Evolutionary conservation across 179 eudicot genomes (phyloP).

Genomic region (Spergularia azorica): DNA sequence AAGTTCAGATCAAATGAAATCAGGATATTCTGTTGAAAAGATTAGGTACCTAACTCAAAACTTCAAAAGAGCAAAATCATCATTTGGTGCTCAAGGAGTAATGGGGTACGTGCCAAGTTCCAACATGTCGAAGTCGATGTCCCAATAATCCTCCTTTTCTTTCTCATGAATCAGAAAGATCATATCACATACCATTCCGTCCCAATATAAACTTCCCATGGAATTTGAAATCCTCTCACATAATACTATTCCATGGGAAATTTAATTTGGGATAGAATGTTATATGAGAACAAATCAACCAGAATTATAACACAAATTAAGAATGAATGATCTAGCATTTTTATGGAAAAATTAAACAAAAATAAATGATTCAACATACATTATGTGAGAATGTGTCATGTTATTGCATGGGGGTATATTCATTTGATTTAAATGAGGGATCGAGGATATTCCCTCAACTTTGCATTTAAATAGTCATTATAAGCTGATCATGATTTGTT

Average conservation of each 20-base stretch:
- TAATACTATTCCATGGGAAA: too few species aligned
- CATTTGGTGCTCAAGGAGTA: too few species aligned
- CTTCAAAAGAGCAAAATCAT: too few species aligned
- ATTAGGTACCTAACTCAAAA: too few species aligned
- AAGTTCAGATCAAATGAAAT: too few species aligned
- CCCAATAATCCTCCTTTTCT: neutral
- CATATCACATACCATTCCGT: neutral
- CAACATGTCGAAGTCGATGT: neutral
- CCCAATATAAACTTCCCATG: too few species aligned
- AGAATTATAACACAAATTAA: slow-evolving; percentile 7
- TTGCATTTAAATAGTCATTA: neutral
- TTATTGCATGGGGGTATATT: slow-evolving; percentile 18
- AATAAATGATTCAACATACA: too few species aligned
- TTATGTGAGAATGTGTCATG: neutral
- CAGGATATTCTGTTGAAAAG: too few species aligned
- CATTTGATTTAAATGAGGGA: slow-evolving; percentile 1
- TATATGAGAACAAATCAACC: neutral
- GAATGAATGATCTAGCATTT: too few species aligned
- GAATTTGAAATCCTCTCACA: too few species aligned
- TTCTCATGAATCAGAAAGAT: slow-evolving; percentile 17
- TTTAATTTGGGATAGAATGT: too few species aligned
- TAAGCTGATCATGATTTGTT: slow-evolving; percentile 1
- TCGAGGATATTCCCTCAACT: slow-evolving; percentile 18
- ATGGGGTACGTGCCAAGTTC: neutral
- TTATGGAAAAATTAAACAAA: too few species aligned